phyloP scores from a whole-genome alignment of 139 green algal species.

The Closterium sp. region DNA sequence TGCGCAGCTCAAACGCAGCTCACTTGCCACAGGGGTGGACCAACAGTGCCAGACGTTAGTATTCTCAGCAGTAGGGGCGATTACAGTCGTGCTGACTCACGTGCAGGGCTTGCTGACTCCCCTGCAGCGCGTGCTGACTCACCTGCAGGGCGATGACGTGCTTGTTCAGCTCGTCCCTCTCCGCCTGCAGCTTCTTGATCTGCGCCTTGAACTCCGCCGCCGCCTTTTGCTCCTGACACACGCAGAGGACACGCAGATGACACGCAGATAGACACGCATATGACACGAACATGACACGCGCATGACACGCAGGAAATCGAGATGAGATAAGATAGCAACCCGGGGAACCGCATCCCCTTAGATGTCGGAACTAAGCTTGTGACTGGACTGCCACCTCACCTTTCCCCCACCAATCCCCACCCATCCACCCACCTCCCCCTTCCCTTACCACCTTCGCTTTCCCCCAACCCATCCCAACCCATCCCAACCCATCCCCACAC shows the following conservation, averaged over 20 bases:
- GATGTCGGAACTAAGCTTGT: neutral
- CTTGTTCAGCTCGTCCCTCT: slow-evolving; percentile 31
- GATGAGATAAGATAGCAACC: neutral
- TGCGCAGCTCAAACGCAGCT: too few relatives aligned
- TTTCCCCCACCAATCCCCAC: neutral
- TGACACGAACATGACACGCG: too few relatives aligned
- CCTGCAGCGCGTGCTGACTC: neutral
- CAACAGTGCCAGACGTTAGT: too few relatives aligned
- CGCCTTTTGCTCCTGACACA: slow-evolving; percentile 15
- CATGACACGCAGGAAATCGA: neutral
- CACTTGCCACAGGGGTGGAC: too few relatives aligned
- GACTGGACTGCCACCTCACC: neutral
- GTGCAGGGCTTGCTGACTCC: neutral
- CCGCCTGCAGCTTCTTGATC: slow-evolving; percentile 12
- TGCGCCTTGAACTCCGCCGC: slow-evolving; percentile 15
- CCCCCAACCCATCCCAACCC: neutral
- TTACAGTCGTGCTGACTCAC: too few relatives aligned
- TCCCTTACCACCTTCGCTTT: neutral
- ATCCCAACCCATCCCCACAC: neutral
- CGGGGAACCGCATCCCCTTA: too few relatives aligned
- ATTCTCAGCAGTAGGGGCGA: too few relatives aligned
- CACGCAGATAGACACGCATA: too few relatives aligned
- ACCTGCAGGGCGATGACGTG: neutral
- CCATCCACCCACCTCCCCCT: neutral
- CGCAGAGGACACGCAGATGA: too few relatives aligned